Evolutionary conservation across 108 stramenopile species (phyloP).

Genomic region (Nitzschia putrida): DNA sequence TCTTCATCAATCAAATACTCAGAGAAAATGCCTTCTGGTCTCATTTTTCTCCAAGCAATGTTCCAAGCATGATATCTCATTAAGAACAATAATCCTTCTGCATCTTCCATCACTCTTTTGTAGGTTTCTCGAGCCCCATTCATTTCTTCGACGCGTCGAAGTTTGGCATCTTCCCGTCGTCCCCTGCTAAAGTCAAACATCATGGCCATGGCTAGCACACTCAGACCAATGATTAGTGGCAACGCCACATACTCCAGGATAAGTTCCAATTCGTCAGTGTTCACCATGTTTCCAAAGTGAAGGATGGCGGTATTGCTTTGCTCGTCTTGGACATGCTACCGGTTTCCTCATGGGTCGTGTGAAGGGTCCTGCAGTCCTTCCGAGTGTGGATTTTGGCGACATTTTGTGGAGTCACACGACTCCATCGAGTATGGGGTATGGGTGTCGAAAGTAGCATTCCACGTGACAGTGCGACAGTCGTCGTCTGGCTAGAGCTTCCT

Average conservation of each 20-base stretch:
- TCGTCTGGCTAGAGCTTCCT: too few species aligned
- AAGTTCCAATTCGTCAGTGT: slow-evolving; percentile 4
- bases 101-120: slow-evolving; percentile 13
- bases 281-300: not conserved
- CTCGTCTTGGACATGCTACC: too few species aligned
- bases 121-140: slow-evolving; percentile 7
- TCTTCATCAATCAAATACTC: slow-evolving; percentile 15
- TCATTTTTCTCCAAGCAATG: slow-evolving; percentile 17
- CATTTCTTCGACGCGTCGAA: slow-evolving; percentile 3
- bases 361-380: not conserved
- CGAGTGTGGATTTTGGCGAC: too few species aligned
- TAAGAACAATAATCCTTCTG: slow-evolving; percentile 2
- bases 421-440: too few species aligned
- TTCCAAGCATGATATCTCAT: slow-evolving; percentile 27
- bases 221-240: slow-evolving; percentile 10
- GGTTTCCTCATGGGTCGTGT: not conserved
- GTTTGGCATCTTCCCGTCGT: not conserved
- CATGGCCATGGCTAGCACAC: not conserved
- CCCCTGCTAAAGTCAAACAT: slow-evolving; percentile 1
- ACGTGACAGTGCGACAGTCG: too few species aligned
- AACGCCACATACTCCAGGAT: slow-evolving; percentile 15
- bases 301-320: too few species aligned
- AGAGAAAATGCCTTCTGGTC: slow-evolving; percentile 20
- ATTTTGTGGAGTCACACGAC: too few species aligned
- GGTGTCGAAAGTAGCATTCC: too few species aligned